Base-by-base conservation (phyloP, 139 green algal genomes). In the Tetradesmus lagerheimii region DNA sequence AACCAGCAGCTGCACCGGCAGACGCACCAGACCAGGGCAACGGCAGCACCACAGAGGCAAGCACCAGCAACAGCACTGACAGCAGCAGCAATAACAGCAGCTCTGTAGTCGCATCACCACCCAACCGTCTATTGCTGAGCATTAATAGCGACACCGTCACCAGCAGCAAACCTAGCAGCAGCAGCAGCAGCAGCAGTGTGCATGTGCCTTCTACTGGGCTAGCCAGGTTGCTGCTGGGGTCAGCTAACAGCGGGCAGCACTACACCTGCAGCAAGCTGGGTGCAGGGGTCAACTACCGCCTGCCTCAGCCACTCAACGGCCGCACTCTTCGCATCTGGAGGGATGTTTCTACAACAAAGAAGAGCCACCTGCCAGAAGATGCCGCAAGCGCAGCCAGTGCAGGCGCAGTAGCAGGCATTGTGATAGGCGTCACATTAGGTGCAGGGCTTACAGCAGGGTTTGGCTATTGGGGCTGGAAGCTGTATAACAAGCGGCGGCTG, bases 191-290 rank as follows among this genome's bases (percentile, higher is more conserved):
- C 43, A 74, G 23, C 43, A 35, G 29, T 45, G 23, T 38, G 38
- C 78, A 66, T n/a, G 38, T 64, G 39, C 78, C 78, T 16, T 83
- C 15, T 37, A 34, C 50, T 66, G 78, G 39, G 0, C 16, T 62
- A 6, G 23, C 31, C 20, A 86, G 80, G 80, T 45, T 75, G 35
- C 45, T 74, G 25, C 12, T 41, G 35, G 80, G 45, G 45, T 34
- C 45, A 41, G 80, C 53, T 53, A 50, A 18, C 53, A 47, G 66
- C 25, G 81, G 81, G 9, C 53, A 78, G 50, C n/a, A 35, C 37
- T 88, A 88, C 29, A 29, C 9, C 27, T 88, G 83, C 67, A 76
- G 20, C 20, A 88, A 88, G 47, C 62, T 88, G 8, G 83, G 83
- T 27, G 53, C 27, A 25, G 83, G 83, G 12, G 3, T 23, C 20